Conservation (phyloP, 2,329 filamentous ascomycete species). For the Aspergillus arachidicola region DNA sequence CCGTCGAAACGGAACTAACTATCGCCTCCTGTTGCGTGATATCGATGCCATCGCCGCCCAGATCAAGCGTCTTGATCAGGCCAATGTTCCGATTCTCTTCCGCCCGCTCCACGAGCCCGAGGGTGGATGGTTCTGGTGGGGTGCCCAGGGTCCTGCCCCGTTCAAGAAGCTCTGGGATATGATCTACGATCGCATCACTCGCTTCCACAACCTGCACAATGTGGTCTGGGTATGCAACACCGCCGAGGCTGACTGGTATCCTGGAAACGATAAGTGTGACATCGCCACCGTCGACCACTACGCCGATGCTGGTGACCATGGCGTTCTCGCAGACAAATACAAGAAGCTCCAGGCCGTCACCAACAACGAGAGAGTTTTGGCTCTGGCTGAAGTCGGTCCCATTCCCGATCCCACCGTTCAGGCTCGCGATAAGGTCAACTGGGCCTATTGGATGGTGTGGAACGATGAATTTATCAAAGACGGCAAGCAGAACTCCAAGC, state of each 20-base stretch:
- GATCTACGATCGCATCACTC: constrained; percentile 12
- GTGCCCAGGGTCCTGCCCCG: constrained; percentile 4
- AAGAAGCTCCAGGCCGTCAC: constrained; percentile 1
- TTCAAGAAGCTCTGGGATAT: constrained; percentile 13
- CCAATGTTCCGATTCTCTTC: constrained; percentile 10
- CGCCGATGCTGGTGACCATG: constrained; percentile 9
- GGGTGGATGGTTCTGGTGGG: constrained; percentile 4
- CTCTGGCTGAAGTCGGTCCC: constrained; percentile 5
- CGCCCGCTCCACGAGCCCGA: constrained; percentile 8
- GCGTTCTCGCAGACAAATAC: constrained; percentile 7
- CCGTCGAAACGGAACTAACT: constrained; percentile 10
- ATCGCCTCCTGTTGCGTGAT: constrained; percentile 12
- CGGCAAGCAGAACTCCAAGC: constrained; percentile 1
- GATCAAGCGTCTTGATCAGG: constrained; percentile 6
- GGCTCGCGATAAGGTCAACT: neutral
- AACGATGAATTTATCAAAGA: constrained; percentile 10
- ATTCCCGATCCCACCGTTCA: constrained; percentile 4
- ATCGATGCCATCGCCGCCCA: constrained; percentile 11
- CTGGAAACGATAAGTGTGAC: constrained; percentile 14
- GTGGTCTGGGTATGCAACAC: constrained; percentile 16
- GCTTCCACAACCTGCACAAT: constrained; percentile 9
- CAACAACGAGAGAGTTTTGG: constrained; percentile 5
- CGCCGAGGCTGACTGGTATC: constrained; percentile 9
- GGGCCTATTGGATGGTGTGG: constrained; percentile 9
- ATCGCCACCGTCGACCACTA: constrained; percentile 14